Percentiles rank a stretch among this genome's conserved stretches.
phyloP scores from a whole-genome alignment of 805 yeast genomes.

The Zygoascus tannicola region DNA sequence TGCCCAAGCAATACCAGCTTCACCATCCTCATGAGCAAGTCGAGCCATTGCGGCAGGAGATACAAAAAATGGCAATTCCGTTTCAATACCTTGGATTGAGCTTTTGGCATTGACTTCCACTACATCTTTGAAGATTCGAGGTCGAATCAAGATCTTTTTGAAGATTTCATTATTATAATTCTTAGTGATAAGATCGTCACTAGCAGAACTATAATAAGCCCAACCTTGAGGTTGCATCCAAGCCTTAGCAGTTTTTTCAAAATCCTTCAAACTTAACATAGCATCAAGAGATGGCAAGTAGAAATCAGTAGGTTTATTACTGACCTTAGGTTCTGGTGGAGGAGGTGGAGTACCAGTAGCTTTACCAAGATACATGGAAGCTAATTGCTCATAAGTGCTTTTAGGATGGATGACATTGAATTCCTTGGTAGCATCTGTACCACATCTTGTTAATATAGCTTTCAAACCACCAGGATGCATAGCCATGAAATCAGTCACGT shows the following conservation, averaged over 20 bases:
- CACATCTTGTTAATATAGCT: constrained; percentile 39
- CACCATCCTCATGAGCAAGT: constrained; percentile 28
- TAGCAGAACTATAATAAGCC: constrained; percentile 37
- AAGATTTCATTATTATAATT: constrained; percentile 37
- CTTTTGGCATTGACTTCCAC: constrained; percentile 35
- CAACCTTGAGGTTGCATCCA: constrained; percentile 14
- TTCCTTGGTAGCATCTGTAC: constrained; percentile 39
- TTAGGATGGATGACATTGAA: constrained; percentile 20
- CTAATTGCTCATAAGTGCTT: constrained; percentile 20
- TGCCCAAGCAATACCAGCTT: constrained; percentile 27
- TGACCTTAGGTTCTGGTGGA: constrained; percentile 1
- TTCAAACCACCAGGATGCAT: constrained; percentile 42
- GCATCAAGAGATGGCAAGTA: constrained; percentile 14
- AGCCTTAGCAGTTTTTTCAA: constrained; percentile 14
- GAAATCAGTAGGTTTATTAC: background rate
- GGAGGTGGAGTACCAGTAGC: constrained; percentile 12
- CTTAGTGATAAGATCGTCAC: constrained; percentile 41
- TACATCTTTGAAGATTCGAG: constrained; percentile 36
- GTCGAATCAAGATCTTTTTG: constrained; percentile 37
- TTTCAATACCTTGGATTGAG: constrained; percentile 39
- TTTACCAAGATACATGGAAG: constrained; percentile 9
- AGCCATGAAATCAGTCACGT: constrained; percentile 26
- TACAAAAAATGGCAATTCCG: constrained; percentile 37
- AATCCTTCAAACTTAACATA: constrained; percentile 16
- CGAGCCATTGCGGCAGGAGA: constrained; percentile 31